Base-by-base conservation (phyloP, 2,329 filamentous ascomycete genomes). In the Aspergillus terreus region DNA sequence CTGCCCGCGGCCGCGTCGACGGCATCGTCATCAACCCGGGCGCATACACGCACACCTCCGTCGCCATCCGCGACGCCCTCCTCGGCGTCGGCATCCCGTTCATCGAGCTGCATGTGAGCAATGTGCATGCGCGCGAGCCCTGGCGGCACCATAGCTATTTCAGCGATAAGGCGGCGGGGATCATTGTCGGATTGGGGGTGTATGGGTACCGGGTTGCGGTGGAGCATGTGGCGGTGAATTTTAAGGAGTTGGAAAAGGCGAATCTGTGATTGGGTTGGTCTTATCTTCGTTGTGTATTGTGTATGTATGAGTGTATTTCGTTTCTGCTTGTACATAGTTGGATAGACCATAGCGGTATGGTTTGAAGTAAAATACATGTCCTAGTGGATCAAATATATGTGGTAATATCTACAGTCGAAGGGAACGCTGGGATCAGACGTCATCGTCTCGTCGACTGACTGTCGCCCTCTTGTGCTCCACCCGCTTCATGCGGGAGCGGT, bases 61-160 rank as follows among this genome's bases (percentile, higher is more conserved):
- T 92, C 1, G 86, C 84, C 0, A 77, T 92, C 52, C 77, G 88
- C n/a, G 88, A 92, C 67, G 87, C 88, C 0, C 71, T 92, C 23
- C 67, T 84, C 0, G 86, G 82, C 4, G 84, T 89, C 0, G 76
- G 76, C 6, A 83, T 90, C 19, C 88, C 87, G 0, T 92, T 91
- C 61, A 76, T 92, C 44, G 88, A 92, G 72, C 69, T 90, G n/a
- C 88, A 92, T 66, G 79, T 91, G 32, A 84, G 78, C 50, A 92
- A 92, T 67, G 81, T 91, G 2, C 87, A 92, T 68, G 80, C 82
- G 27, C 71, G 88, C 7, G 88, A 92, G 72, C 62, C 76, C 1
- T 92, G 82, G 62, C 76, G 88, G 48, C 80, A 83, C 58, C 83
- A 86, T 57, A 89, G 85, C 57, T 90, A 86, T 63, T 74, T 92